Percentiles rank a stretch among this genome's conserved stretches.
Evolutionary conservation across 345 rosid species (phyloP).

Genomic region (Raphanus raphanistrum): DNA sequence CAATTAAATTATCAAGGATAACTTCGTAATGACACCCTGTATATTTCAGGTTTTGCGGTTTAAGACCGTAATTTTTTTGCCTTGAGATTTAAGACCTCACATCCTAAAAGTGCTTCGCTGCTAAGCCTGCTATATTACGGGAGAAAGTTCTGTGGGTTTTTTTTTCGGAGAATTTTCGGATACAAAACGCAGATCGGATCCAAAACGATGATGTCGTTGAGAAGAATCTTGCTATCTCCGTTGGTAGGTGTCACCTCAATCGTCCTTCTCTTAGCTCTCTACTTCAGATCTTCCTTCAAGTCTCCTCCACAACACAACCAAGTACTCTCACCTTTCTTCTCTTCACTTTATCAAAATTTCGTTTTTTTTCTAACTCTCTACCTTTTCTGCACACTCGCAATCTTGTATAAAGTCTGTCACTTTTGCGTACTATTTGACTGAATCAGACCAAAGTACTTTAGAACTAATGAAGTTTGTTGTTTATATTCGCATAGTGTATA

Average conservation of each 20-base stretch:
- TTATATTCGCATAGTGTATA: background rate
- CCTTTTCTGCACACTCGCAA: background rate
- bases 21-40: too few species aligned
- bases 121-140: background rate
- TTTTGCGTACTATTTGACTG: background rate
- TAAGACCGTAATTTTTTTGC: background rate
- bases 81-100: background rate
- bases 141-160: background rate
- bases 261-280: slow-evolving; percentile 49
- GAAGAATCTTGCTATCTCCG: slow-evolving; percentile 41
- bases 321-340: slow-evolving; percentile 37
- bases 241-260: slow-evolving; percentile 43
- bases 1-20: too few species aligned
- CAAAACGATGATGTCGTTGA: slow-evolving; percentile 33
- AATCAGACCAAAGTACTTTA: background rate
- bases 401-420: background rate
- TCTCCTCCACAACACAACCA: slow-evolving; percentile 32
- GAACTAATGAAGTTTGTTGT: background rate
- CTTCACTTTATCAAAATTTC: background rate
- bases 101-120: background rate
- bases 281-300: slow-evolving; percentile 46
- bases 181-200: slow-evolving; percentile 20
- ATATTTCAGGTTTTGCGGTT: too few species aligned
- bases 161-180: background rate
- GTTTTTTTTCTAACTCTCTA: too few species aligned